Conservation (phyloP, 768 basidiomycete genomes). For the Mycena vulgaris region DNA sequence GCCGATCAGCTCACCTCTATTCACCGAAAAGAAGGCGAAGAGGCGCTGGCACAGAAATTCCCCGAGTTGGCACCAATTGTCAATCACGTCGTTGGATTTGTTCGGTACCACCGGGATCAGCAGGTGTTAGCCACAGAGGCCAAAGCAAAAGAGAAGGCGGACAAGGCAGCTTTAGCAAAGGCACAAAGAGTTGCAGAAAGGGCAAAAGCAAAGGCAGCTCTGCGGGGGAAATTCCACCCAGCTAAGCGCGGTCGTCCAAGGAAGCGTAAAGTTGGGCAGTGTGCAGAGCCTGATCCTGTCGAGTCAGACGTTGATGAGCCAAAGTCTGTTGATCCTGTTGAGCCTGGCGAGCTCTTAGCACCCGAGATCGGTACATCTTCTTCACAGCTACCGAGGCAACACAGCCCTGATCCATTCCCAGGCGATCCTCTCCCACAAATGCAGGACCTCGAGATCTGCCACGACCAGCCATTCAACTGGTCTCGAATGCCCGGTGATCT, state of each 20-base stretch:
- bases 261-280: too few species aligned
- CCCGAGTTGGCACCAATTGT: conserved; percentile 6
- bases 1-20: background rate
- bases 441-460: too few species aligned
- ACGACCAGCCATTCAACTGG: too few species aligned
- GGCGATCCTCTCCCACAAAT: background rate
- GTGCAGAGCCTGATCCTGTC: too few species aligned
- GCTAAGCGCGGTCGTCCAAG: background rate
- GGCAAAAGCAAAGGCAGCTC: background rate
- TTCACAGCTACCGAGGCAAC: too few species aligned
- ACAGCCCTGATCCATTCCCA: background rate
- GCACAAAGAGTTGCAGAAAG: background rate
- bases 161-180: too few species aligned
- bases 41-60: background rate
- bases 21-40: background rate
- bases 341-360: too few species aligned
- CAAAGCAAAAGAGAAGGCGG: background rate
- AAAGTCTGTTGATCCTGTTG: too few species aligned
- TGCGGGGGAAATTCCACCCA: background rate
- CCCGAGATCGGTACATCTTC: too few species aligned
- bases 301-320: too few species aligned
- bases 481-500: background rate
- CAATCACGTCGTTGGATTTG: background rate
- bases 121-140: background rate
- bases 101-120: background rate